These are phyloP conservation scores for Neonectria hederae DNA, from an alignment of 2,329 filamentous ascomycete genomes.

Conservation along the genomic window DNA sequence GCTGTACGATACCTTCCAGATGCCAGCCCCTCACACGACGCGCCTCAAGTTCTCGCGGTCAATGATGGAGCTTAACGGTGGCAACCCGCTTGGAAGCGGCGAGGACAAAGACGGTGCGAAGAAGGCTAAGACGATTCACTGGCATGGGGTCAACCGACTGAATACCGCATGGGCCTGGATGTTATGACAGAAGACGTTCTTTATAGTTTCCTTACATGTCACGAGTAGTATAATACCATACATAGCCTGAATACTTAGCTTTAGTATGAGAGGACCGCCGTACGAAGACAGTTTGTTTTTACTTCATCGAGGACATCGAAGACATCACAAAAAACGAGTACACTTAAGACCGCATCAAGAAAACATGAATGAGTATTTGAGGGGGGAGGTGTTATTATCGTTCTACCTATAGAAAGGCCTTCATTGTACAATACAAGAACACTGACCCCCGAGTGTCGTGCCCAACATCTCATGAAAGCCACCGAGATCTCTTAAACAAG, in stretches of 20 bases:
- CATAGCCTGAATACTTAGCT: neutral
- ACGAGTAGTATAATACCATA: neutral
- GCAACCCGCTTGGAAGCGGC: slow-evolving; percentile 25
- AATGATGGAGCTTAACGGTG: slow-evolving; percentile 41
- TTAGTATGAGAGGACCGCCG: neutral
- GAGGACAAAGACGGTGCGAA: slow-evolving; percentile 22
- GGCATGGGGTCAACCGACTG: slow-evolving; percentile 42
- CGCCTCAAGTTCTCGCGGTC: slow-evolving; percentile 36
- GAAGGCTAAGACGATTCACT: slow-evolving; percentile 41
- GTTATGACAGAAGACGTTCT: slow-evolving; percentile 30
- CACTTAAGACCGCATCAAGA: neutral
- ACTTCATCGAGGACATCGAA: neutral
- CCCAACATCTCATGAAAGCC: slow-evolving; percentile 58
- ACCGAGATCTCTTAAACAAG: slow-evolving; percentile 52
- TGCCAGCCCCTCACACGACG: slow-evolving; percentile 31
- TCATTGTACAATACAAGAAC: slow-evolving; percentile 56
- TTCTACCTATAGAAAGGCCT: slow-evolving; percentile 54
- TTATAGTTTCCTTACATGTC: neutral
- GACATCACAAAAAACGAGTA: no score
- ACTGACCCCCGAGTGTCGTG: slow-evolving; percentile 54
- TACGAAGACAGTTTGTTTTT: neutral
- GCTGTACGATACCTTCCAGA: slow-evolving; percentile 40
- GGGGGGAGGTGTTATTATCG: slow-evolving; percentile 68
- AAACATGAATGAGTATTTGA: slow-evolving; percentile 45
- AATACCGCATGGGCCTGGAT: slow-evolving; percentile 44